These are phyloP conservation scores for Acer campestre DNA, from an alignment of 345 rosid genomes.

Conservation along the genomic window DNA sequence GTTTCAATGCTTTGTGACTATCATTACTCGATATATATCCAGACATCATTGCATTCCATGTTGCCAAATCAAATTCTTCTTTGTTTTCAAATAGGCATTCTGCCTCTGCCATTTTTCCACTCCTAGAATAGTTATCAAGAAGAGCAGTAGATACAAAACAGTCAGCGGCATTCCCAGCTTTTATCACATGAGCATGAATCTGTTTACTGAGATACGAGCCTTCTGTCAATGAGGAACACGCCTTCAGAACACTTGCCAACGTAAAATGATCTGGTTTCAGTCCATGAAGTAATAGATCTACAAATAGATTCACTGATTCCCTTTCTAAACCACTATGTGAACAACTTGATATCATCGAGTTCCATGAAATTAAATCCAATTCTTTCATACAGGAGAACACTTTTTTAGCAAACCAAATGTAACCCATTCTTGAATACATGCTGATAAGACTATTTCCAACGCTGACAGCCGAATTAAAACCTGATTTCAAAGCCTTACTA, in stretches of 20 bases:
- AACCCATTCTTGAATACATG: conserved; percentile 55
- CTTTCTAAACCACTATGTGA: conserved; percentile 40
- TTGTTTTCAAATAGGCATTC: conserved; percentile 40
- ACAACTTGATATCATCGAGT: conserved; percentile 52
- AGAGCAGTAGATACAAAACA: conserved; percentile 60
- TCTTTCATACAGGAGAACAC: conserved; percentile 47
- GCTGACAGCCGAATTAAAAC: conserved; percentile 40
- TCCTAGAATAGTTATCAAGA: conserved; percentile 52
- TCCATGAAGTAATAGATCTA: conserved; percentile 40
- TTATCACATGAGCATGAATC: conserved; percentile 55
- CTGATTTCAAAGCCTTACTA: conserved; percentile 49
- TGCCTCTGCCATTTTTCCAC: conserved; percentile 52
- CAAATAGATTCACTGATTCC: conserved; percentile 46
- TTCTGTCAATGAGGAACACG: conserved; percentile 47
- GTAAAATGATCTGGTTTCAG: conserved; percentile 55
- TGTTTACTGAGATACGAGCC: conserved; percentile 47
- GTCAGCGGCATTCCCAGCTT: conserved; percentile 33
- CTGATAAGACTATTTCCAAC: conserved; percentile 57
- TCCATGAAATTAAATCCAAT: conserved; percentile 65
- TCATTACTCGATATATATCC: conserved; percentile 42
- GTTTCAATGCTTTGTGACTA: conserved; percentile 44
- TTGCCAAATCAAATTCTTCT: conserved; percentile 44
- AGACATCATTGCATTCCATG: conserved; percentile 65
- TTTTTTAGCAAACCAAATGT: conserved; percentile 24
- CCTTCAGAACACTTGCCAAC: conserved; percentile 52